Evolutionary conservation across 202 grass and related monocot genomes (phyloP).

Genomic region (Setaria viridis): DNA sequence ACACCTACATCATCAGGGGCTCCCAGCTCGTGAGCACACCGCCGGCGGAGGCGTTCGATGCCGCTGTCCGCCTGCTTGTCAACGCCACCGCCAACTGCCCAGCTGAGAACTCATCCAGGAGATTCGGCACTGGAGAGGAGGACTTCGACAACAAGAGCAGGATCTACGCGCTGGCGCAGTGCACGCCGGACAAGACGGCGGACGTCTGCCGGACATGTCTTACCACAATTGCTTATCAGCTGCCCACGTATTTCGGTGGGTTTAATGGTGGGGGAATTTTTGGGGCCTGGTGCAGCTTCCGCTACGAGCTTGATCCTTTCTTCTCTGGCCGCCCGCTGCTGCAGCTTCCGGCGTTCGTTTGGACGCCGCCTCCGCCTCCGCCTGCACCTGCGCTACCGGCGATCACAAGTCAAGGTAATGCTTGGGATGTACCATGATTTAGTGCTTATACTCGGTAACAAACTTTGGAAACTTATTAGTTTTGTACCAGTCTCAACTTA

Average conservation of each 20-base stretch:
- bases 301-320: slow-evolving; percentile 69
- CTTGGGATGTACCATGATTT: no score
- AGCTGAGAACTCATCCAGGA: slow-evolving; percentile 18
- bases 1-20: background rate
- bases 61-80: slow-evolving; percentile 39
- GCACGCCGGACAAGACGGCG: slow-evolving; percentile 45
- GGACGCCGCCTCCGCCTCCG: slow-evolving; percentile 1
- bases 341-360: slow-evolving; percentile 41
- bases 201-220: slow-evolving; percentile 48
- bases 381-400: background rate
- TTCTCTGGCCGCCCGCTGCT: slow-evolving; percentile 54
- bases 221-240: background rate
- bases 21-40: background rate
- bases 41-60: slow-evolving; percentile 28
- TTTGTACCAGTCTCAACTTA: no score
- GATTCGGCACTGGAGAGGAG: slow-evolving; percentile 49
- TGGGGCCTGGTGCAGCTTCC: slow-evolving; percentile 54
- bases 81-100: slow-evolving; percentile 33
- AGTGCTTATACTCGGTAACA: no score
- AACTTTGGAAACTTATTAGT: no score
- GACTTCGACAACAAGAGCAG: background rate
- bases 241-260: slow-evolving; percentile 21
- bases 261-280: slow-evolving; percentile 47
- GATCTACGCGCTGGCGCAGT: slow-evolving; percentile 66
- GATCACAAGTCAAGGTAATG: slow-evolving; percentile 4